Evolutionary conservation across 331 rosid genomes (phyloP).

Genomic region (Dryas integrifolia): DNA sequence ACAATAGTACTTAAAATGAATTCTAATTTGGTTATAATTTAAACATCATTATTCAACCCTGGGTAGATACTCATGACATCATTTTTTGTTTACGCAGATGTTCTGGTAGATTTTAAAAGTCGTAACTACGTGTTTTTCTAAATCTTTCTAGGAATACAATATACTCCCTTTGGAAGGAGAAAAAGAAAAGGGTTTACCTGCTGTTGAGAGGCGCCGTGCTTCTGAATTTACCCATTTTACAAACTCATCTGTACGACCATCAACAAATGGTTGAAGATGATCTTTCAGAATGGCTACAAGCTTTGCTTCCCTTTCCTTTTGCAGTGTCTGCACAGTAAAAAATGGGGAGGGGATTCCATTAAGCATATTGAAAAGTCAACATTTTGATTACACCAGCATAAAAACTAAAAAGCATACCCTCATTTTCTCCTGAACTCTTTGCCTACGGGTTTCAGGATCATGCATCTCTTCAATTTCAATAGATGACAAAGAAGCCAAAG

Average conservation of each 20-base stretch:
- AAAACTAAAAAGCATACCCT: slow-evolving; percentile 41
- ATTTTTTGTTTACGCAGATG: background rate
- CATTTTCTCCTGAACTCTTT: slow-evolving; percentile 61
- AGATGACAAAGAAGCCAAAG: slow-evolving; percentile 66
- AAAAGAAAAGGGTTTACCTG: slow-evolving; percentile 45
- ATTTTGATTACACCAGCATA: slow-evolving; percentile 2
- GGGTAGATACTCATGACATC: background rate
- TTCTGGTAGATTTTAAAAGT: background rate
- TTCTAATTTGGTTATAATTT: background rate
- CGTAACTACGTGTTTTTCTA: background rate
- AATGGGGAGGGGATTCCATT: slow-evolving; percentile 6
- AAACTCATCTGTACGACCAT: slow-evolving; percentile 63
- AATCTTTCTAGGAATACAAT: slow-evolving; percentile 1
- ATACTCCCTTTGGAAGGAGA: background rate
- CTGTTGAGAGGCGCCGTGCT: slow-evolving; percentile 69
- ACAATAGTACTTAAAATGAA: background rate
- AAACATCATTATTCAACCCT: background rate
- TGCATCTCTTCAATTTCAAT: slow-evolving; percentile 48
- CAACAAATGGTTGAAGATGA: slow-evolving; percentile 71
- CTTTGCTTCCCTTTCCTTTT: slow-evolving; percentile 77
- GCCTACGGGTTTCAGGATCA: slow-evolving; percentile 56
- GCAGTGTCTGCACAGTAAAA: slow-evolving; percentile 48
- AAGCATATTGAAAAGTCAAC: slow-evolving; percentile 11
- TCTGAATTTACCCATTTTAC: slow-evolving; percentile 64
- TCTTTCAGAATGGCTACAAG: slow-evolving; percentile 52